Evolutionary conservation across 345 rosid genomes (phyloP).

Genomic region (Psidium friedrichsthalianum): DNA sequence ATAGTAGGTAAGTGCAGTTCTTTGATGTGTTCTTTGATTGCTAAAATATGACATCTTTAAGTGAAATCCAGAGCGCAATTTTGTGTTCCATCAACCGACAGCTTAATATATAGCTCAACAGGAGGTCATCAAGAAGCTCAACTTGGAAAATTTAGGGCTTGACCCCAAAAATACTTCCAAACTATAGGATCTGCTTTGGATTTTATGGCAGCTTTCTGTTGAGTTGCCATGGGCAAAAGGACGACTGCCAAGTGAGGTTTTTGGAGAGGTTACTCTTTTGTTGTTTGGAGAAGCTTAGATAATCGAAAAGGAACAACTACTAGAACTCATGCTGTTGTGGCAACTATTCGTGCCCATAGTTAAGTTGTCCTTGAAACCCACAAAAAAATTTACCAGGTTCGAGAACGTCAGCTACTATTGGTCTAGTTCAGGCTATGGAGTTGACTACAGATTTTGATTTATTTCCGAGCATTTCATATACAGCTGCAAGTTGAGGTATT

Average conservation of each 20-base stretch:
- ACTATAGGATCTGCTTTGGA: background rate
- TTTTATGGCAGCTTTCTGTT: background rate
- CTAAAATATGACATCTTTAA: no score
- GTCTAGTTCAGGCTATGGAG: background rate
- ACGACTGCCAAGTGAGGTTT: background rate
- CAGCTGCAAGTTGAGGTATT: background rate
- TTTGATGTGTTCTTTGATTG: no score
- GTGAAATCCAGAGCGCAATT: no score
- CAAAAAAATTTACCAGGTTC: background rate
- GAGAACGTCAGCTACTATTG: background rate
- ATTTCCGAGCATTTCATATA: background rate
- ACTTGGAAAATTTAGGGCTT: background rate
- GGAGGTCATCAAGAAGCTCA: background rate
- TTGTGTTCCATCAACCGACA: background rate
- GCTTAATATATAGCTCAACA: background rate
- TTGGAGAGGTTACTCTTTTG: background rate
- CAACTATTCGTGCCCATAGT: background rate
- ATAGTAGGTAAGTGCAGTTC: background rate
- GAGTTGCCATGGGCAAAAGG: background rate
- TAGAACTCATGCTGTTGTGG: background rate
- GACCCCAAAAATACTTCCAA: background rate
- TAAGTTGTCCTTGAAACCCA: background rate
- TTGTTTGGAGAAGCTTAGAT: background rate
- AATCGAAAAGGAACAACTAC: background rate
- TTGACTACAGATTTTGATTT: background rate